Evolutionary conservation across 768 basidiomycete species (phyloP).

Genomic region (Tricholoma saponaceum): DNA sequence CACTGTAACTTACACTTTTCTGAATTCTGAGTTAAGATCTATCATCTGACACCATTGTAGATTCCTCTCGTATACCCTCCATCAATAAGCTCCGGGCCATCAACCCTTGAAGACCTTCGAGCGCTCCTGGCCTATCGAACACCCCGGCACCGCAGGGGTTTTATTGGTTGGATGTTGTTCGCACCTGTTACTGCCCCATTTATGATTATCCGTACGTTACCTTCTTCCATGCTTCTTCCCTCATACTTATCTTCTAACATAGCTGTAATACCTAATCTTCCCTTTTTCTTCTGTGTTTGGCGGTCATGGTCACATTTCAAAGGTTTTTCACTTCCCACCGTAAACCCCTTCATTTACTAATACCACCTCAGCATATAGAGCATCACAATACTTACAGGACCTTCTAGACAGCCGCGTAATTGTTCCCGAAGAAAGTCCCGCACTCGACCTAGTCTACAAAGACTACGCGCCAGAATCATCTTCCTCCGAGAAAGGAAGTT

Average conservation of each 20-base stretch:
- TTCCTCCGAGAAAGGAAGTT: neutral
- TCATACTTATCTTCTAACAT: neutral
- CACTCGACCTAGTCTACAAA: constrained; percentile 57
- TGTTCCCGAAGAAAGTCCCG: constrained; percentile 47
- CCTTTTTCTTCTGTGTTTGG: constrained; percentile 85
- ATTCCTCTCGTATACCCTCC: constrained; percentile 65
- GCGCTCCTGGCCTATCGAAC: constrained; percentile 49
- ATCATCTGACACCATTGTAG: constrained; percentile 34
- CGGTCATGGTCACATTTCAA: constrained; percentile 82
- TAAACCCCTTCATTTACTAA: neutral
- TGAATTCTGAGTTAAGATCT: neutral
- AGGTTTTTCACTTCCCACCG: constrained; percentile 36
- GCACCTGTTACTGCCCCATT: constrained; percentile 76
- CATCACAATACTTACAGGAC: constrained; percentile 61
- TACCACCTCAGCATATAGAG: constrained; percentile 51
- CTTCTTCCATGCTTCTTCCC: neutral
- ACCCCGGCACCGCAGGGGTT: constrained; percentile 63
- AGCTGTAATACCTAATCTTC: constrained; percentile 82
- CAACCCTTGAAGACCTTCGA: constrained; percentile 43
- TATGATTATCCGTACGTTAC: constrained; percentile 64
- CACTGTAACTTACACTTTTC: neutral
- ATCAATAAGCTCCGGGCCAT: constrained; percentile 29
- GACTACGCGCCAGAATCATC: constrained; percentile 12
- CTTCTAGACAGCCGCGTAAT: constrained; percentile 56
- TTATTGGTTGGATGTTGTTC: constrained; percentile 60